phyloP scores from a whole-genome alignment of 140 eudicot genomes.

The Erigeron philadelphicus region DNA sequence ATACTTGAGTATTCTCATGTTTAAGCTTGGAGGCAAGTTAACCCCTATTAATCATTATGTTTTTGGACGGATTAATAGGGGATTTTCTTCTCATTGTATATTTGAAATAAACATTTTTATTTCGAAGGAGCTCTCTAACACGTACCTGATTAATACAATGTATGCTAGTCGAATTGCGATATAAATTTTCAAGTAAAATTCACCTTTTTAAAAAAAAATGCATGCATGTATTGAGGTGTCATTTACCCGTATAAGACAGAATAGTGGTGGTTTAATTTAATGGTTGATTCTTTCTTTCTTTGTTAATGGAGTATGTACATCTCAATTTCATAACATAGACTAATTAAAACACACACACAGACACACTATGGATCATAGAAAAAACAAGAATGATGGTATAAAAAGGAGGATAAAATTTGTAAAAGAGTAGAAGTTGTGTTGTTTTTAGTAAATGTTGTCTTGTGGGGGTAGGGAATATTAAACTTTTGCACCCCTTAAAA shows the following conservation, averaged over 20 bases:
- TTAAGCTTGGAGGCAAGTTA: too few species aligned
- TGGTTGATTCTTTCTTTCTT: slow-evolving; percentile 21
- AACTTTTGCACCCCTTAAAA: slow-evolving; percentile 41
- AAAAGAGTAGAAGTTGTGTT: slow-evolving; percentile 34
- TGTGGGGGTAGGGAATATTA: slow-evolving; percentile 66
- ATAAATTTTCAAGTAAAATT: too few species aligned
- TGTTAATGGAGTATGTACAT: slow-evolving; percentile 29
- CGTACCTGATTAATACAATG: too few species aligned
- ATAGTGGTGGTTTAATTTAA: slow-evolving; percentile 11
- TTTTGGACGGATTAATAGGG: too few species aligned
- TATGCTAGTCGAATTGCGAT: too few species aligned
- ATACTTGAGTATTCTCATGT: too few species aligned
- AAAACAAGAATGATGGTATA: slow-evolving; percentile 35
- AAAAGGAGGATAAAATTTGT: slow-evolving; percentile 55
- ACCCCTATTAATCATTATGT: too few species aligned
- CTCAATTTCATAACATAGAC: slow-evolving; percentile 29
- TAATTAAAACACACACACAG: not conserved
- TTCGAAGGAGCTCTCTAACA: too few species aligned
- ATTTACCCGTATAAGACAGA: not conserved
- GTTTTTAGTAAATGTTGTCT: slow-evolving; percentile 56
- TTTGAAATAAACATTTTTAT: too few species aligned
- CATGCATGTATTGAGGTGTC: not conserved
- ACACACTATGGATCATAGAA: slow-evolving; percentile 2
- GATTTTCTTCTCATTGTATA: too few species aligned
- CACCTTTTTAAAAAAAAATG: too few species aligned